Percentiles rank a stretch among this genome's conserved stretches.
phyloP scores from a whole-genome alignment of 768 basidiomycete species.

The Suillus decipiens region DNA sequence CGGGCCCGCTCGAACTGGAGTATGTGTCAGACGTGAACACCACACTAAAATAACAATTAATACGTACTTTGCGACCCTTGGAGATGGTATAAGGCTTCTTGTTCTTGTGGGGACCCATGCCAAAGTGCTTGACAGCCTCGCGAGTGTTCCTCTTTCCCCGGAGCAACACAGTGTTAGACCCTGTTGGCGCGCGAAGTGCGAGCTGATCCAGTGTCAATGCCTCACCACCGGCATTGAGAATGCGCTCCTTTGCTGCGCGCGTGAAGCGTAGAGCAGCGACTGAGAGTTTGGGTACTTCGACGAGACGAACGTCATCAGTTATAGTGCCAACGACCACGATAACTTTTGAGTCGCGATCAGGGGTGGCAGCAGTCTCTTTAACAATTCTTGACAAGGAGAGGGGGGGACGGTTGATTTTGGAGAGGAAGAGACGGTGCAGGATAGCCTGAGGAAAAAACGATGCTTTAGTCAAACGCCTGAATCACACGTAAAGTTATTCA shows the following conservation, averaged over 20 bases:
- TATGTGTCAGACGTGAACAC: conserved; percentile 7
- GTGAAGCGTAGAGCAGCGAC: conserved; percentile 97
- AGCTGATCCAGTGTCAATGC: conserved; percentile 95
- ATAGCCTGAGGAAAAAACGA: conserved; percentile 59
- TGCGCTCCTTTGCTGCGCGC: conserved; percentile 88
- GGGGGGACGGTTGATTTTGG: conserved; percentile 96
- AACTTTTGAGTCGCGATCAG: conserved; percentile 75
- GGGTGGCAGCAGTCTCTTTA: conserved; percentile 71
- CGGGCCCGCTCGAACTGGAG: conserved; percentile 91
- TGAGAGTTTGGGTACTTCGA: conserved; percentile 84
- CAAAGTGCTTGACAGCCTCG: conserved; percentile 97
- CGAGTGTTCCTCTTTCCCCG: conserved; percentile 91
- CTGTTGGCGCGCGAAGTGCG: conserved; percentile 91
- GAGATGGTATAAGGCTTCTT: conserved; percentile 96
- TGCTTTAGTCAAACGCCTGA: conserved; percentile 22
- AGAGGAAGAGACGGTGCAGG: conserved; percentile 95
- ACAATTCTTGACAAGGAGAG: conserved; percentile 91
- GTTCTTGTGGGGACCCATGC: conserved; percentile 98
- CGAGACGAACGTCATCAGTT: conserved; percentile 92
- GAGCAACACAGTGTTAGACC: conserved; percentile 91
- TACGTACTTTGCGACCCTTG: conserved; percentile 89
- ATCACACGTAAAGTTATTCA: conserved; percentile 13
- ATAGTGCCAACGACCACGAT: conserved; percentile 90
- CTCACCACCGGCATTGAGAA: conserved; percentile 95
- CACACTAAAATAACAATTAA: neutral